Conservation (phyloP, 129 eudicot genomes). For the Erigeron canadensis region DNA sequence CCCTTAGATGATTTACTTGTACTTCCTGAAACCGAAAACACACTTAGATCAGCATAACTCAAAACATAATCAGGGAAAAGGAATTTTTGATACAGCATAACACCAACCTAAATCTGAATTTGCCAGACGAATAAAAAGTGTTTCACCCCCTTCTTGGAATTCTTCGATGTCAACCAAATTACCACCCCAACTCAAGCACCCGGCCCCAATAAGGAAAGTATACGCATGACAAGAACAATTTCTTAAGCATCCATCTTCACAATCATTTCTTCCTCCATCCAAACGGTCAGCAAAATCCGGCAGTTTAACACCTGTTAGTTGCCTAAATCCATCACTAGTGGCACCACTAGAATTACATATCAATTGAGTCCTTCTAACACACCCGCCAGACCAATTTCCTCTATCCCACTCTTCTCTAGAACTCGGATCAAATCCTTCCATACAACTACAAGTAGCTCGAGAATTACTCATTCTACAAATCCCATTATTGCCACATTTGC, state of each 20-base stretch:
- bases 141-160: constrained; percentile 42
- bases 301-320: constrained; percentile 39
- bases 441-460: constrained; percentile 43
- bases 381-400: constrained; percentile 56
- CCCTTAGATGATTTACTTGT: constrained; percentile 21
- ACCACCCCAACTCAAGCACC: constrained; percentile 65
- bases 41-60: constrained; percentile 2
- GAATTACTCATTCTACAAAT: constrained; percentile 23
- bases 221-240: constrained; percentile 75
- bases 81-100: neutral
- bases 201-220: constrained; percentile 46
- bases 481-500: constrained; percentile 63
- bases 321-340: constrained; percentile 40
- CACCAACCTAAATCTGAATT: constrained; percentile 57
- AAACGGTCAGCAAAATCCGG: constrained; percentile 54
- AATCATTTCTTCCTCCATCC: constrained; percentile 10
- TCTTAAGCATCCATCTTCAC: constrained; percentile 42
- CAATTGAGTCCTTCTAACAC: constrained; percentile 45
- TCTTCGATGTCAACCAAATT: constrained; percentile 57
- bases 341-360: constrained; percentile 38
- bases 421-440: constrained; percentile 54
- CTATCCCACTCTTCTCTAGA: constrained; percentile 37
- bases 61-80: neutral
- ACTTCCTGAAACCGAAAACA: constrained; percentile 33
- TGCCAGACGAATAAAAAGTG: constrained; percentile 55